phyloP scores from a whole-genome alignment of 768 basidiomycete genomes.

The Trametes sanguinea region DNA sequence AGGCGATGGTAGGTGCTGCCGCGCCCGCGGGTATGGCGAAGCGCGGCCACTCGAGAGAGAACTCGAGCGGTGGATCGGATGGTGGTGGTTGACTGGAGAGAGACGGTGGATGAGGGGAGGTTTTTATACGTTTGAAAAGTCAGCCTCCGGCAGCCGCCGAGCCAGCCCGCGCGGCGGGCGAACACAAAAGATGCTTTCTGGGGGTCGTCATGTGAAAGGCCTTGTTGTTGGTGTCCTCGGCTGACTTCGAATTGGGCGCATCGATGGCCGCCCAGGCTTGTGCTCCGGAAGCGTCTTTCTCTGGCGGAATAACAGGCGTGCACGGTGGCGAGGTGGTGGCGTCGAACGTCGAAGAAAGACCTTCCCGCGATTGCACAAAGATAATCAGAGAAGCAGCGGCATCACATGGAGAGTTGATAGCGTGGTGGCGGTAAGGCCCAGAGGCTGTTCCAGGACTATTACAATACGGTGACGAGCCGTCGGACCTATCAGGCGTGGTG shows the following conservation, averaged over 20 bases:
- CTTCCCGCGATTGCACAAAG: not conserved
- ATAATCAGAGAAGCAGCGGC: conserved; percentile 12
- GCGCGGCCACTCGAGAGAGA: conserved; percentile 2
- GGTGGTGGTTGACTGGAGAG: not conserved
- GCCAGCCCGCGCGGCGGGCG: not conserved
- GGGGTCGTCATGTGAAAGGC: no score
- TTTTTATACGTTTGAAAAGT: not conserved
- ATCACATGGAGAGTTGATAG: not conserved
- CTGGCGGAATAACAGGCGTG: not conserved
- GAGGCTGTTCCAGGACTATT: no score
- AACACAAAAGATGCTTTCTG: no score
- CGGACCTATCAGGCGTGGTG: no score
- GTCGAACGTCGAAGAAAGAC: not conserved
- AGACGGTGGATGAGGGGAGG: not conserved
- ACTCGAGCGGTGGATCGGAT: not conserved
- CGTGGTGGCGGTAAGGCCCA: no score
- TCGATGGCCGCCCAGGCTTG: conserved; percentile 8
- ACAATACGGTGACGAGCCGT: no score
- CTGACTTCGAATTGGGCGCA: conserved; percentile 8
- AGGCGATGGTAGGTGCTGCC: not conserved
- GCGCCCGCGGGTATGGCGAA: not conserved
- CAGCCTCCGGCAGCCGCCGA: not conserved
- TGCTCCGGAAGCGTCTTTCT: not conserved
- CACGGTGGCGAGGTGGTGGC: not conserved
- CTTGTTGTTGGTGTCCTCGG: not conserved